Evolutionary conservation across 345 rosid genomes (phyloP), one percentile per base, ranked within the genome.

Genomic region (Pelargonium nanum): DNA sequence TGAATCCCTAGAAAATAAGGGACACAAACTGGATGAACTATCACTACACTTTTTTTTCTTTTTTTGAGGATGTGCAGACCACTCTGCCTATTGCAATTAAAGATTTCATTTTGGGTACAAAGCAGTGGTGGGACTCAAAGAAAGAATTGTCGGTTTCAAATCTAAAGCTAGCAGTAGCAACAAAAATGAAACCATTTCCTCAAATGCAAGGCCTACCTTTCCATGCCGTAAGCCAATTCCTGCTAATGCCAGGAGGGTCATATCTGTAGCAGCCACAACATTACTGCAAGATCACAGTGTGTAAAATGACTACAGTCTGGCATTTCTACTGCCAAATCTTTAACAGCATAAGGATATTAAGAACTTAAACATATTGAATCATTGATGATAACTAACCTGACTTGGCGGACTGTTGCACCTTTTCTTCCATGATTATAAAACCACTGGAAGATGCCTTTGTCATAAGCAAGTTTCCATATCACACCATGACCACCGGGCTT

Each of bases 401-500:
- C 96, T 89, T 92, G 95, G 58, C 98, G 80, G 57, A 92, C 83
- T 6, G 96, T 85, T 60, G 96, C 95, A 21, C 96, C 96, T 75
- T 77, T 87, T 78, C 91, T 85, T 76, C 87, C 87, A 76, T 87
- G 96, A 70, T 72, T 70, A 56, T 65, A 75, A 73, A 92, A 87
- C 96, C 96, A 92, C 59, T 80, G 63, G 70, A 87, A 92, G 66
- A 92, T 65, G 23, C 98, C 98, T 70, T 81, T 87, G 79, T 89
- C 93, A 63, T 81, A 68, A 57, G 98, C 98, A 69, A 92, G 85
- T 78, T 92, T 92, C 98, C 98, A 92, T 69, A 92, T 85, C 22
- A 79, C 96, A 63, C 91, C 98, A 82, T 89, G 96, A 73, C 98
- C 98, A 73, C 95, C 95, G 26, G 95, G 98, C 74, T 89, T 89